Evolutionary conservation across 306 rosid genomes (phyloP), one percentile per base, ranked within the genome.

Genomic region (Neltuma alba): DNA sequence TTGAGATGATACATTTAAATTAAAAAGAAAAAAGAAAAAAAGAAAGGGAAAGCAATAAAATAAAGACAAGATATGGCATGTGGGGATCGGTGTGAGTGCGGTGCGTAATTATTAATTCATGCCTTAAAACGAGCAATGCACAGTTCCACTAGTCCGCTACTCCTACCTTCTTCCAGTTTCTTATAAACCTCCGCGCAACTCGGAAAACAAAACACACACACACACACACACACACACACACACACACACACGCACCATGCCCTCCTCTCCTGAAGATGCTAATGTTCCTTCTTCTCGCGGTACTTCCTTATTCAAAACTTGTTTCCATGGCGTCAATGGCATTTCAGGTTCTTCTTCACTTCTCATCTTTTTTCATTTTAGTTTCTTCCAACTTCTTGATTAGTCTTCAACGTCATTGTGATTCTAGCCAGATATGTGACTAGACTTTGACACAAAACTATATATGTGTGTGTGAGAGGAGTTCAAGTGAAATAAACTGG

Each of bases 321-420:
- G 52, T 25, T 68, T 68, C 73, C 50, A 68, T 41, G 52, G 34
- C 3, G n/a, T 68, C 31, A 68, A 68, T 68, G 73, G 34, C 9
- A 33, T 77, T 57, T 47, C 80, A 77, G 74, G 80, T 77, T 64
- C 2, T 18, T 37, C 6, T 4, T 25, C 74, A 4, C 38, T 44
- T 44, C 48, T 13, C 4, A 44, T 12, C 2, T 44, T 2, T 4
- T 33, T 33, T 33, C 36, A 33, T 33, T 33, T 2, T 33, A 33
- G 36, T 33, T 33, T 33, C 36, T 33, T 33, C 4, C 36, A 2
- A 33, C 36, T 33, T 33, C 36, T 33, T n/a, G n/a, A n/a, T n/a
- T n/a, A n/a, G n/a, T n/a, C n/a, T n/a, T n/a, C n/a, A n/a, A n/a
- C n/a, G n/a, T n/a, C n/a, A n/a, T n/a, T n/a, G n/a, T n/a, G n/a